phyloP scores from a whole-genome alignment of 2,329 filamentous ascomycete species.

The Colletotrichum nymphaeae region DNA sequence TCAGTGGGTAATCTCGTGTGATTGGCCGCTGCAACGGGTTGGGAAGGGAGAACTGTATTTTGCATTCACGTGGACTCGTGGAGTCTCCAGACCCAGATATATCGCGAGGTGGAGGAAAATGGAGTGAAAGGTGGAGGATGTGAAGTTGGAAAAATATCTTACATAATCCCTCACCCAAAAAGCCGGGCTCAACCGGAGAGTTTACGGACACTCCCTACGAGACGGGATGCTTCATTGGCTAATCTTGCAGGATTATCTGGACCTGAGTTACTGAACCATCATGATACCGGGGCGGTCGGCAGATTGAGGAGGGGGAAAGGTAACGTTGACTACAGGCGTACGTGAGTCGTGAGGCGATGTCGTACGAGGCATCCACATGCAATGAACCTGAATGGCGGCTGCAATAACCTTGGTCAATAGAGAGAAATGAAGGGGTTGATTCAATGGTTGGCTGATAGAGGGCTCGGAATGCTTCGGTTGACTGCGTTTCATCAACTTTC shows the following conservation, averaged over 20 bases:
- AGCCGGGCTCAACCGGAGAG: not conserved
- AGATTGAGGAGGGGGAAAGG: not conserved
- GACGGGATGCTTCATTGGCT: not conserved
- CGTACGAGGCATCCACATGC: slow-evolving; percentile 6
- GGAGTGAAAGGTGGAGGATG: not conserved
- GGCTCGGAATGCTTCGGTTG: not conserved
- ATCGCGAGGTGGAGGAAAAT: not conserved
- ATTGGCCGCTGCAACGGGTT: slow-evolving; percentile 6
- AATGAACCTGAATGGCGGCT: not conserved
- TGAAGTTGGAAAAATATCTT: not conserved
- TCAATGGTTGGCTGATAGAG: not conserved
- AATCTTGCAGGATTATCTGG: not conserved
- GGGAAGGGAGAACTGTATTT: not conserved
- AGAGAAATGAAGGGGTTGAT: not conserved
- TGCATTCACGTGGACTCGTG: slow-evolving; percentile 7
- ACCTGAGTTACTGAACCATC: not conserved
- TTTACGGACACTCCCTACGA: not conserved
- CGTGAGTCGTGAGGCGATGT: not conserved
- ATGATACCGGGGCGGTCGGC: not conserved
- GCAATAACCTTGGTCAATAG: not conserved
- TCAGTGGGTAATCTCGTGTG: not conserved
- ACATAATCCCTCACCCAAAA: slow-evolving; percentile 6
- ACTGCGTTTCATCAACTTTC: slow-evolving; percentile 8
- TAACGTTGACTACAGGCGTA: not conserved
- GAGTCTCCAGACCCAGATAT: not conserved